Base-by-base conservation (phyloP, 2,329 filamentous ascomycete genomes). In the Fusarium pilosicola region DNA sequence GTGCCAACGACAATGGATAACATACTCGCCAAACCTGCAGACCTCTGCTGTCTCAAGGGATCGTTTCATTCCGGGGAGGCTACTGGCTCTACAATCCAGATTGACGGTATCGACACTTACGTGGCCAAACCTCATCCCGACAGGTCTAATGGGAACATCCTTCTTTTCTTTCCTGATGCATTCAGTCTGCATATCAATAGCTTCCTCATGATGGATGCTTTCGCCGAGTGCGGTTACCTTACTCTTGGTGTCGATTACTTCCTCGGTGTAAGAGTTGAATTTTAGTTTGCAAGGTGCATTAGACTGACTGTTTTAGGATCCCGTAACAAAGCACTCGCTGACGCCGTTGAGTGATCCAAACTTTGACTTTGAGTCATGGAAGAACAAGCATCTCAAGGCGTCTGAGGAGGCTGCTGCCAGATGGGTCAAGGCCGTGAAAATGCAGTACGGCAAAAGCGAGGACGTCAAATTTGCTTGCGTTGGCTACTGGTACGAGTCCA, bases 201-300 rank as follows among this genome's bases (percentile, higher is more conserved):
- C 5, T 57, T 57, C 20, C 49, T 62, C 1, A 36, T 57, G 49
- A 57, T 62, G 58, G 38, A 57, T 15, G 36, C 49, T 10, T 62
- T 57, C 41, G 58, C 58, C 3, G 49, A 62, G 15, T 57, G 49
- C 38, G 58, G 58, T 1, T 61, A 61, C 7, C 38, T 61, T 9
- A 61, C 48, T 17, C 38, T 57, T 3, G 58, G 58, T 20, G 58
- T 36, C 6, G 58, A 61, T 8, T 62, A 62, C 26, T 62, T 62
- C 18, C n/a, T 61, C 3, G 48, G 58, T 5, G 58, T 61, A 34
- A 36, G 38, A 13, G 7, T 45, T 12, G 7, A 13, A 4, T 13
- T 6, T 13, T 18, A n/a, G 2, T 30, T 5, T n/a, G 7, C 20
- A 0, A 22, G 7, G 14, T n/a, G 20, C 20, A 49, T 9, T 6